Evolutionary conservation across 495 filamentous ascomycete genomes (phyloP).

Genomic region (Neurospora sp.): DNA sequence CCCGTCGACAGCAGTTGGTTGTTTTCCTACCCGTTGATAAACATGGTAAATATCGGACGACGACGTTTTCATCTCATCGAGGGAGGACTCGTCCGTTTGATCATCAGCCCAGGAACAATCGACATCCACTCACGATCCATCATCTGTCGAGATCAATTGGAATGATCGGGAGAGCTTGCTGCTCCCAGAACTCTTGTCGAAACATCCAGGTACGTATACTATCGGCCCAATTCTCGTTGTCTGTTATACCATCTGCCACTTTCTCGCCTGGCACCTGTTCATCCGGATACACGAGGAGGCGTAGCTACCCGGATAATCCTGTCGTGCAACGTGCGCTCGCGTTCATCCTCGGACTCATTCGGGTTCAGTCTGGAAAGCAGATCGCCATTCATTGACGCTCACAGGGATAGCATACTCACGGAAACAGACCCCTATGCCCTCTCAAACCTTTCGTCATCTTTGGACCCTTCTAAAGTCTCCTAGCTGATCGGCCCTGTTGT

Average conservation of each 20-base stretch:
- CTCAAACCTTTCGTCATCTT: background rate
- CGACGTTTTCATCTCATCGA: background rate
- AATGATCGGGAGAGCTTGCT: background rate
- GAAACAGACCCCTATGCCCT: background rate
- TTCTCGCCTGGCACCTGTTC: background rate
- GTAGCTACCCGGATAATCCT: background rate
- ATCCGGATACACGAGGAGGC: background rate
- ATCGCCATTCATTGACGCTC: background rate
- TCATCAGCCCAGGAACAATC: background rate
- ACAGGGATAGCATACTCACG: background rate
- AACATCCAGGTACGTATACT: background rate
- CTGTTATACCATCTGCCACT: background rate
- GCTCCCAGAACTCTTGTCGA: background rate
- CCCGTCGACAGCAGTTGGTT: background rate
- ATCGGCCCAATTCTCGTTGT: background rate
- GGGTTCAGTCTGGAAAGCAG: background rate
- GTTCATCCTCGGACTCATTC: background rate
- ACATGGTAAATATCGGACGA: background rate
- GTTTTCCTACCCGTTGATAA: background rate
- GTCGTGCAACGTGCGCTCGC: background rate
- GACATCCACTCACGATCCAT: background rate
- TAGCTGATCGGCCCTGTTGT: background rate
- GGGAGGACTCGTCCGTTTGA: background rate
- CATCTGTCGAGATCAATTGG: background rate
- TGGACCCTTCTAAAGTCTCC: background rate